A percentile compares a stretch with the other conserved stretches of the same genome.
phyloP scores from a whole-genome alignment of 495 filamentous ascomycete genomes.

The Opeltia flavorubescens region DNA sequence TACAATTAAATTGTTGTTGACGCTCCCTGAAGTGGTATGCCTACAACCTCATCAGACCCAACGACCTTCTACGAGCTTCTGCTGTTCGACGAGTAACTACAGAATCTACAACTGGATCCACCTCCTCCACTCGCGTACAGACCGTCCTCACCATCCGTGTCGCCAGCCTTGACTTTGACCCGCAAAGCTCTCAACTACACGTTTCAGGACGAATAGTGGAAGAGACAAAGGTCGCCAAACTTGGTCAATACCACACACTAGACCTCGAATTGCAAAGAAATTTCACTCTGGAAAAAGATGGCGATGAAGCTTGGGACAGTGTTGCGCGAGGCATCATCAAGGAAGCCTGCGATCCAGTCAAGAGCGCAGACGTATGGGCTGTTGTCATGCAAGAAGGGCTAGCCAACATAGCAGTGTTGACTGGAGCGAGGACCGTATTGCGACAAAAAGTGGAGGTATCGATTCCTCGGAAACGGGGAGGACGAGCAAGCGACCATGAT shows the following conservation, averaged over 20 bases:
- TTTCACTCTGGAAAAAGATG: conserved; percentile 64
- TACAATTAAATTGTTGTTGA: conserved; percentile 2
- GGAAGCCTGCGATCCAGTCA: conserved; percentile 62
- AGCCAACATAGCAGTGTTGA: conserved; percentile 87
- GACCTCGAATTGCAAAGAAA: conserved; percentile 79
- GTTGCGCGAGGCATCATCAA: conserved; percentile 65
- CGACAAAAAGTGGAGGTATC: conserved; percentile 75
- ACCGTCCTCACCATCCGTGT: conserved; percentile 69
- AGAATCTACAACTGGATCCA: conserved; percentile 58
- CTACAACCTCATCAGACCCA: conserved; percentile 80
- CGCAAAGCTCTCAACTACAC: conserved; percentile 68
- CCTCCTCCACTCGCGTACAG: conserved; percentile 58
- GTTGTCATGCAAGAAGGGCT: conserved; percentile 91
- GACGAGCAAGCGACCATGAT: conserved; percentile 47
- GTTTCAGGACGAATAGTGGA: conserved; percentile 68
- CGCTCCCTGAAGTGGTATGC: conserved; percentile 62
- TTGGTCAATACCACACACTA: conserved; percentile 81
- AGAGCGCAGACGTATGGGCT: conserved; percentile 61
- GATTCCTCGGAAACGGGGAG: conserved; percentile 63
- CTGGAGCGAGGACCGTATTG: conserved; percentile 76
- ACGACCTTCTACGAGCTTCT: conserved; percentile 67
- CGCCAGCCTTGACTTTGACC: conserved; percentile 77
- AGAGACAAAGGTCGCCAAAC: conserved; percentile 70
- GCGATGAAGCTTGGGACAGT: conserved; percentile 67
- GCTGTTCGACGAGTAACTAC: conserved; percentile 70